Evolutionary conservation across 192 early-diverging fungal genomes (phyloP), one percentile per base, ranked within the genome.

Genomic region (Coemansia brasiliensis): DNA sequence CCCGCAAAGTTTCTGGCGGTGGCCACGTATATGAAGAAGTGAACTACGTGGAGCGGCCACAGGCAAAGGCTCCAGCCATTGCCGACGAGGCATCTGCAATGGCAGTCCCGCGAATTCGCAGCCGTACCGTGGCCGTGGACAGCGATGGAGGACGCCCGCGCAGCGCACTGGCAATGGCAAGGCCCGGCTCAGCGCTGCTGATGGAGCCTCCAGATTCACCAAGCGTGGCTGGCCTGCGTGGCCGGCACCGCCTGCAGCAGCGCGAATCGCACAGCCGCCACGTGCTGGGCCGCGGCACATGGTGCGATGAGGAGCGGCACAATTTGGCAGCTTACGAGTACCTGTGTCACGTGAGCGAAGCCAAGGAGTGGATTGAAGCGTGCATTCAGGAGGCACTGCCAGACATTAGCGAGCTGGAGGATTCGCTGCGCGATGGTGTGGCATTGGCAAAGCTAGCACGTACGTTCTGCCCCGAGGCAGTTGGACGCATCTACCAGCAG

Each of bases 341-440:
- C 60, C 84, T 98, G 5, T 98, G 98, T 60, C 98, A 98, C 61
- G 91, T 99, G 52, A 90, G 94, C 46, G 98, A 99, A 80, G 98
- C 98, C 11, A 98, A 95, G 83, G 94, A 98, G 90, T 99, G 97
- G 97, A 94, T 97, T 29, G 97, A 98, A 65, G 88, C 88, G 11
- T 96, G 93, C 64, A 87, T 97, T 41, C 74, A 82, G 21, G 88
- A 95, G 61, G 82, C 87, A 43, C 88, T 98, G 21, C 88, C 87
- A 4, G 76, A 84, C 4, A 91, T 94, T 39, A 85, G 83, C 1
- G 67, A 82, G 6, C 61, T 99, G 18, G 97, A 97, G 55, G 92
- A 98, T 74, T 87, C 88, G 50, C 74, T 99, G 56, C 83, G 96
- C 41, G 94, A 98, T 63, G 97, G 97, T 4, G 92, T 98, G 52